Evolutionary conservation across 1,139 yeast species (phyloP), one percentile per base, ranked within the genome.

Genomic region (Meyerozyma elateridarum): DNA sequence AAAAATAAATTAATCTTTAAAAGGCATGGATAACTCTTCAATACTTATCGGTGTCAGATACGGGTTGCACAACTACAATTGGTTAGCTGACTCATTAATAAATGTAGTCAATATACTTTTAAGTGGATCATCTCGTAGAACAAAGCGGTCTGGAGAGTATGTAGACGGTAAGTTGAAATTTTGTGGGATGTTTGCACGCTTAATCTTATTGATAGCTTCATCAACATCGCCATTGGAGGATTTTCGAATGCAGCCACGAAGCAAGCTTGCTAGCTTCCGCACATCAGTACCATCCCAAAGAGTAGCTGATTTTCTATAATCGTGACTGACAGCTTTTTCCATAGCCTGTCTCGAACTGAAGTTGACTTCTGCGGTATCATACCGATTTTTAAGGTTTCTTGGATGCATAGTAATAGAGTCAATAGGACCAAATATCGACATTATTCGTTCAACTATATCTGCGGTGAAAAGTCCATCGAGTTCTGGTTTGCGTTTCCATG

Each of bases 251-350:
- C 70, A 64, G n/a, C 48, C 55, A 47, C 75, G 47, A 13, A 69
- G 46, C 36, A 69, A 55, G 41, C 76, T 71, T 5, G 79, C 74
- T 29, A 70, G 39, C 42, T 65, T 70, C 16, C 76, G 41, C 9
- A 70, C 64, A 2, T 58, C 59, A 0, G 68, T 52, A 1, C 64
- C 62, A 44, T 73, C 74, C 79, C 79, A 73, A 26, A 63, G 40
- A 13, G 52, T 48, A 4, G 70, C 70, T 8, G 71, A 59, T 21
- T 47, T 42, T 3, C 54, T 51, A 45, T 65, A 74, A 41, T 73
- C 64, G 40, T 73, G 70, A 1, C 39, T 33, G 5, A 56, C 35
- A 4, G 79, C 78, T 25, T 44, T 38, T 2, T 49, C 43, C 4
- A 69, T 59, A 27, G 51, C 52, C 1, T 42, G 45, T 6, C 41